A percentile compares a stretch with the other conserved stretches of the same genome.
Conservation (phyloP, 2,329 filamentous ascomycete species). For the Botryotinia narcissicola region DNA sequence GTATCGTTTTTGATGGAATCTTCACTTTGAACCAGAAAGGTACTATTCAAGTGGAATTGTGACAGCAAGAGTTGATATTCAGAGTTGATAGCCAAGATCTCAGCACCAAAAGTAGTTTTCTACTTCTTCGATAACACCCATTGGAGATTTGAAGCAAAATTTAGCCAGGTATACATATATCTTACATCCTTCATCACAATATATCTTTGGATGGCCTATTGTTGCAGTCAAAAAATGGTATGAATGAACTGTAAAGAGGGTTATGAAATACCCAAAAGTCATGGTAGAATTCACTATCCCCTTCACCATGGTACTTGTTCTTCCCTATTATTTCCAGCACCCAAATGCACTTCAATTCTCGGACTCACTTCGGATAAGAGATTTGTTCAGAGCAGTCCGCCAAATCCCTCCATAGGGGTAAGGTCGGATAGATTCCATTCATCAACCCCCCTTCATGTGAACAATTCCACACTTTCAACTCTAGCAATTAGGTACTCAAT, state of each 20-base stretch:
- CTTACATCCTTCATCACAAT: neutral
- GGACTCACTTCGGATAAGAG: neutral
- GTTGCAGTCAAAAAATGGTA: too few species aligned
- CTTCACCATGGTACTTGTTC: neutral
- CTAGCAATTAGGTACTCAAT: accelerated
- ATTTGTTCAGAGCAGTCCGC: neutral
- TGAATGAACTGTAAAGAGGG: neutral
- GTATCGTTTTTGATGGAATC: neutral
- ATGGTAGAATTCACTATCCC: neutral
- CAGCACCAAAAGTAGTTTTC: neutral
- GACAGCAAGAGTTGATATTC: neutral
- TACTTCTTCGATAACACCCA: neutral
- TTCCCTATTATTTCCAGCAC: neutral
- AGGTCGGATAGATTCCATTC: neutral
- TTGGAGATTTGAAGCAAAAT: neutral
- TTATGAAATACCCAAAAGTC: neutral
- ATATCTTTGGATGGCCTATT: neutral
- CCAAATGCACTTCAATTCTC: neutral
- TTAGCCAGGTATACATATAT: neutral
- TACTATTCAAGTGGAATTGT: neutral
- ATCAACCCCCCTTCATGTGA: slow-evolving; percentile 1
- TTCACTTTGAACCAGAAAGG: neutral
- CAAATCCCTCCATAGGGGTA: neutral
- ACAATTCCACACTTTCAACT: neutral
- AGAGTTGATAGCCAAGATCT: neutral